phyloP scores from a whole-genome alignment of 139 green algal species.

The Protoeuglena noctilucae region DNA sequence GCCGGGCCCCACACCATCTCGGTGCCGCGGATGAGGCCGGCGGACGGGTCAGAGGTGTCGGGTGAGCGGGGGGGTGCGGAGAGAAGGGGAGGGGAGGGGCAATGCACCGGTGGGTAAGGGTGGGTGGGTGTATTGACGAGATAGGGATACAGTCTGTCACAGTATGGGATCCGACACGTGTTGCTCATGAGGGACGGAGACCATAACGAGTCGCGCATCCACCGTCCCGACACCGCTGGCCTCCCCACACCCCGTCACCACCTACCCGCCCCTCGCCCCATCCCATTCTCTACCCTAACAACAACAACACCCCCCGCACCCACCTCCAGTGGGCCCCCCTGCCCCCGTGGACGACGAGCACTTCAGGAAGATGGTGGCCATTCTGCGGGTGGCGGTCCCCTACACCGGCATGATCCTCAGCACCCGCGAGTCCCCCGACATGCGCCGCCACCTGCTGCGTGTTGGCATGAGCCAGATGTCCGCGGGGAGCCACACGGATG shows the following conservation, averaged over 20 bases:
- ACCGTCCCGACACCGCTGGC: no score
- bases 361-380: conserved; percentile 54
- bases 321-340: conserved; percentile 8
- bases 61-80: no score
- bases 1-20: conserved; percentile 44
- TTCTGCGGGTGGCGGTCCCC: conserved; percentile 44
- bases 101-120: no score
- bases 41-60: conserved; percentile 36
- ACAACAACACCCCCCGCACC: conserved; percentile 17
- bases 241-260: no score
- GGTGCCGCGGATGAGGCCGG: conserved; percentile 47
- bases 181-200: no score
- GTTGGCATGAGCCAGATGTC: conserved; percentile 48
- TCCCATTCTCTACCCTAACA: no score
- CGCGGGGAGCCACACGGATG: conserved; percentile 41
- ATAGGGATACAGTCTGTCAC: no score
- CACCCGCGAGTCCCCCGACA: conserved; percentile 37
- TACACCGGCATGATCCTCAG: conserved; percentile 59
- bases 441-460: conserved; percentile 33
- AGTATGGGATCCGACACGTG: no score
- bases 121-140: no score
- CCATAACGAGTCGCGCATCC: no score
- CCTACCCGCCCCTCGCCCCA: no score
- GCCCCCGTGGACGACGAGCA: conserved; percentile 34
- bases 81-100: no score